A percentile compares a stretch with the other conserved stretches of the same genome.
phyloP scores from a whole-genome alignment of 257 asterid genomes.

The Forsythia viridissima region DNA sequence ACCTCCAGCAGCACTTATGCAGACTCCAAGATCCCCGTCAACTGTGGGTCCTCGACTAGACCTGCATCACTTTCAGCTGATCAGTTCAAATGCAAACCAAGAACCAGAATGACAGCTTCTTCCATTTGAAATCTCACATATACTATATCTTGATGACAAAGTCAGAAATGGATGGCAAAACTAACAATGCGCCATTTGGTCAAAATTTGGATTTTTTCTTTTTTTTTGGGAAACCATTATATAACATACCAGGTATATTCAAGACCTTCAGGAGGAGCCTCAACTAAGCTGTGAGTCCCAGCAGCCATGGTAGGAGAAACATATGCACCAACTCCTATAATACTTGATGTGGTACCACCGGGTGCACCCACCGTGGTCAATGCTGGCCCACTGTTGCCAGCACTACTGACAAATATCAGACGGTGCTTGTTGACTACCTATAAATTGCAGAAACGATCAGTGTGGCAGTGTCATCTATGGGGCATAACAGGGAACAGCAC shows the following conservation, averaged over 20 bases:
- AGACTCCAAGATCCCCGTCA: conserved; percentile 97
- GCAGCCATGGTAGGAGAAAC: conserved; percentile 99
- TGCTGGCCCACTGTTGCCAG: conserved; percentile 96
- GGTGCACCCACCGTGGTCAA: conserved; percentile 98
- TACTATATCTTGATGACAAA: not conserved
- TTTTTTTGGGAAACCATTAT: conserved; percentile 5
- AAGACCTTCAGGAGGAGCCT: conserved; percentile 95
- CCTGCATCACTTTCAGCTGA: conserved; percentile 58
- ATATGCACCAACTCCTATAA: conserved; percentile 97
- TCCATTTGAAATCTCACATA: conserved; percentile 9
- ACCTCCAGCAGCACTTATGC: conserved; percentile 96
- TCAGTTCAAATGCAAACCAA: conserved; percentile 29
- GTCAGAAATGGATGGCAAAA: conserved; percentile 12
- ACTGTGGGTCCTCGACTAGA: conserved; percentile 99
- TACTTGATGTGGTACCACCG: conserved; percentile 97
- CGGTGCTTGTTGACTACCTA: conserved; percentile 93
- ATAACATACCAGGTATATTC: conserved; percentile 87
- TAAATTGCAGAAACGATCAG: conserved; percentile 22
- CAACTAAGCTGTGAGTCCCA: conserved; percentile 87
- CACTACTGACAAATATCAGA: conserved; percentile 85
- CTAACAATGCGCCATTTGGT: not conserved
- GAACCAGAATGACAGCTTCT: conserved; percentile 12
- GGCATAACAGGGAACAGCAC: conserved; percentile 12
- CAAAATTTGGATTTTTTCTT: not conserved
- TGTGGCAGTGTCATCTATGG: conserved; percentile 7